Conservation (phyloP, 495 filamentous ascomycete genomes). For the Penicillium chermesinum region DNA sequence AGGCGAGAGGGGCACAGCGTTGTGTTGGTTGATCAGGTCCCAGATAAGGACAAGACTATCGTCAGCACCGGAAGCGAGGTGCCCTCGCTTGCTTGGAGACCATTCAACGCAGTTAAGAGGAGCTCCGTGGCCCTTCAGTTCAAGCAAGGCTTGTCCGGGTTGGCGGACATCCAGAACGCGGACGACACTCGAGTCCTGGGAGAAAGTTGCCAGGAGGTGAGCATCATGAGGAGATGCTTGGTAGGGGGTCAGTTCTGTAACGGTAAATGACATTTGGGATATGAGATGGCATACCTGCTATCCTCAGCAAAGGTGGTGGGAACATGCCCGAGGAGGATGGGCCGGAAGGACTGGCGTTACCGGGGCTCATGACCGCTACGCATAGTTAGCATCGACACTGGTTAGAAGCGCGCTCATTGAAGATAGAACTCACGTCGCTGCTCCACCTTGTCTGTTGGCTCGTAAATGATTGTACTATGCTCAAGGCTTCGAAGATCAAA, state of each 20-base stretch:
- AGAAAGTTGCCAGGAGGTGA: conserved; percentile 94
- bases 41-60: conserved; percentile 88
- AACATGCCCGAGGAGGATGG: conserved; percentile 71
- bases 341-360: conserved; percentile 57
- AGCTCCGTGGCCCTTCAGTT: conserved; percentile 86
- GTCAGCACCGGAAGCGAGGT: conserved; percentile 87
- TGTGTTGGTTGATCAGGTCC: conserved; percentile 76
- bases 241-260: background rate
- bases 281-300: conserved; percentile 52
- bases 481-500: conserved; percentile 96
- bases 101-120: conserved; percentile 91
- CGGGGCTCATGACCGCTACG: conserved; percentile 42
- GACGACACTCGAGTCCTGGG: conserved; percentile 85
- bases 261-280: background rate
- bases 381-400: conserved; percentile 1
- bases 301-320: conserved; percentile 77
- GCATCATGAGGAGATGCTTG: conserved; percentile 89
- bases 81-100: conserved; percentile 80
- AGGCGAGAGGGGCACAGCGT: conserved; percentile 42
- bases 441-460: conserved; percentile 85
- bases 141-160: conserved; percentile 89
- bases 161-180: conserved; percentile 95
- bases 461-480: conserved; percentile 98
- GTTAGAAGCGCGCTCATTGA: no score
- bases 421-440: conserved; percentile 52